Evolutionary conservation across 352 stramenopile genomes (phyloP), one percentile per base, ranked within the genome.

Genomic region (Pythium guiyangense): DNA sequence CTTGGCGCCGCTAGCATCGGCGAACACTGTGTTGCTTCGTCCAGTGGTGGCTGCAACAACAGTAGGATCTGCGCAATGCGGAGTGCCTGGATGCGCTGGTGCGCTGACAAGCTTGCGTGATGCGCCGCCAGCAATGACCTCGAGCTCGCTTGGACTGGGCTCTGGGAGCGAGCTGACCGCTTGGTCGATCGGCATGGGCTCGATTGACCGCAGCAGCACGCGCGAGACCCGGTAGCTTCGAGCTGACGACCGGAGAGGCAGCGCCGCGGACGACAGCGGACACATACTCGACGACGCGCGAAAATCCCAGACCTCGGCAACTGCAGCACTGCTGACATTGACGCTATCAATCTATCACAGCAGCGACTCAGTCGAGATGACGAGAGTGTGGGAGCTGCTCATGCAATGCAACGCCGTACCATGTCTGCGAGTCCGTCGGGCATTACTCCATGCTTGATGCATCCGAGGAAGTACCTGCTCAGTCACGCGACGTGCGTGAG

Each of bases 381-480:
- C 22, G 22, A 22, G 22, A 22, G 22, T 22, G 22, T 22, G 22
- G 22, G 22, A 22, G 22, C 22, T 22, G 22, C 22, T 22, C 22
- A 22, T 22, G 22, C 22, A 22, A 22, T 22, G 22, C 22, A 22
- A 22, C 22, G 34, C 5, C 71, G 5, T 55, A 89, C 79, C 74
- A 87, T 62, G 44, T 89, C 77, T 4, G 62, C 54, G 29, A 89
- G 66, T 42, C 79, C 79, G 54, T 86, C 79, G 3, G 76, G 79
- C 20, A 87, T 53, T 15, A 56, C 55, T 37, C 79, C 79, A 37
- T 73, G 62, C 62, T 83, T 70, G 1, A 89, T 66, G 27, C 74
- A 84, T 1, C 72, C 68, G 26, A 89, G 60, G 63, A 89, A 87
- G 60, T 87, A 89, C 46, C 78, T 88, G 50, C 37, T 8, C 0